phyloP scores from a whole-genome alignment of 306 rosid species.

The Gillenia trifoliata region DNA sequence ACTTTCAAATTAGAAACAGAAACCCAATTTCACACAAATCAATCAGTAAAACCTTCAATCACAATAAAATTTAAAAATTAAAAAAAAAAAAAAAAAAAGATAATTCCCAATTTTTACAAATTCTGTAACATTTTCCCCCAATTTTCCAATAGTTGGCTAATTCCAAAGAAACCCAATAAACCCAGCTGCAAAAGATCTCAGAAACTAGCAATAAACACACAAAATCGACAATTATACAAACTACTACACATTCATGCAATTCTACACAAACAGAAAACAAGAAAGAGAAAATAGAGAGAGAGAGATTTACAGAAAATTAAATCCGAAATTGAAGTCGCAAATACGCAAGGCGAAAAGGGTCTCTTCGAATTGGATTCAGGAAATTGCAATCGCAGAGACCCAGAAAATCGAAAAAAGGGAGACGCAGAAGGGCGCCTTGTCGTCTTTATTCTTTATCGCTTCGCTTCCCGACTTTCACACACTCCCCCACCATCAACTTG shows the following conservation, averaged over 20 bases:
- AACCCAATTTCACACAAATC: background rate
- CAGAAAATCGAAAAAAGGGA: background rate
- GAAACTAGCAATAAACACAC: background rate
- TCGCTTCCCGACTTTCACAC: background rate
- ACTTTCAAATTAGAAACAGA: background rate
- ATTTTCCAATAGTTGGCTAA: background rate
- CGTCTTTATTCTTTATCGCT: background rate
- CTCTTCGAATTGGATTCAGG: background rate
- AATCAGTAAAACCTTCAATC: background rate
- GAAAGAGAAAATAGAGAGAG: background rate
- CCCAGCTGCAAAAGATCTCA: slow-evolving; percentile 1
- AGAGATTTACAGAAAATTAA: background rate
- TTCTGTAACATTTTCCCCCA: background rate
- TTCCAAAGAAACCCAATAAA: background rate
- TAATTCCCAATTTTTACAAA: background rate
- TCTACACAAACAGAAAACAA: background rate
- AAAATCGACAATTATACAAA: background rate
- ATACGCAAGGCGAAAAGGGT: background rate
- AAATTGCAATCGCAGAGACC: background rate
- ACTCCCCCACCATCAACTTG: background rate
- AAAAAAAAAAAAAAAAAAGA: too few species aligned
- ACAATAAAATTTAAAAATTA: too few species aligned
- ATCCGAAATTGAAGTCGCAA: background rate
- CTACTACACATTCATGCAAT: background rate
- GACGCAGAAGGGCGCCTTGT: slow-evolving; percentile 5